phyloP scores from a whole-genome alignment of 345 rosid genomes.

The Citrus australasica region DNA sequence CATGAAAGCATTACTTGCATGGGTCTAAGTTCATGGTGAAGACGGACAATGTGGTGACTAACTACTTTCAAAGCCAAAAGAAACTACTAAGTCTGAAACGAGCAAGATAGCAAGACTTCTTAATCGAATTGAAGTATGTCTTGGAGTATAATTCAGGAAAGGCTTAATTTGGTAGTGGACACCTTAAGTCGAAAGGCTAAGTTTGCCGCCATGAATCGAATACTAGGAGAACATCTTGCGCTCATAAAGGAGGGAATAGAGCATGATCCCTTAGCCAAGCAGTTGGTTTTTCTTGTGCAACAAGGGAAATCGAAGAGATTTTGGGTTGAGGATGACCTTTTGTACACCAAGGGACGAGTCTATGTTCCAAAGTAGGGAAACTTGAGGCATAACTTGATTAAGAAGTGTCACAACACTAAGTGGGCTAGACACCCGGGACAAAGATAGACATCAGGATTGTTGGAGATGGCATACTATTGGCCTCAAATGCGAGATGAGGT shows the following conservation, averaged over 20 bases:
- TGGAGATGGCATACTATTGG: no score
- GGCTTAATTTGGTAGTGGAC: not conserved
- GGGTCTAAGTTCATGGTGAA: not conserved
- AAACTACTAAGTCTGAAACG: not conserved
- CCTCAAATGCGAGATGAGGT: not conserved
- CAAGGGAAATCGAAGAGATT: no score
- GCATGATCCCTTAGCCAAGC: not conserved
- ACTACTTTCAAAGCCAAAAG: not conserved
- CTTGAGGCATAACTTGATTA: not conserved
- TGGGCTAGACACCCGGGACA: not conserved
- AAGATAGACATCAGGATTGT: rapidly evolving
- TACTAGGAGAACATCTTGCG: rapidly evolving
- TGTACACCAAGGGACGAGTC: no score
- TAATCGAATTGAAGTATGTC: not conserved
- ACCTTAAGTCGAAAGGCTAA: not conserved
- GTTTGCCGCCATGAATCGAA: not conserved
- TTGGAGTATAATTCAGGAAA: not conserved
- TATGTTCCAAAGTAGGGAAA: no score
- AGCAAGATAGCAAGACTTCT: not conserved
- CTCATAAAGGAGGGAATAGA: rapidly evolving
- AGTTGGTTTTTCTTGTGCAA: rapidly evolving
- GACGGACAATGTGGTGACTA: not conserved
- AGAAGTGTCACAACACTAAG: not conserved
- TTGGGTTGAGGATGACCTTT: no score
- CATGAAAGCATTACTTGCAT: not conserved